phyloP scores from a whole-genome alignment of 1,284 basidiomycete species.

The Trametes versicolor region DNA sequence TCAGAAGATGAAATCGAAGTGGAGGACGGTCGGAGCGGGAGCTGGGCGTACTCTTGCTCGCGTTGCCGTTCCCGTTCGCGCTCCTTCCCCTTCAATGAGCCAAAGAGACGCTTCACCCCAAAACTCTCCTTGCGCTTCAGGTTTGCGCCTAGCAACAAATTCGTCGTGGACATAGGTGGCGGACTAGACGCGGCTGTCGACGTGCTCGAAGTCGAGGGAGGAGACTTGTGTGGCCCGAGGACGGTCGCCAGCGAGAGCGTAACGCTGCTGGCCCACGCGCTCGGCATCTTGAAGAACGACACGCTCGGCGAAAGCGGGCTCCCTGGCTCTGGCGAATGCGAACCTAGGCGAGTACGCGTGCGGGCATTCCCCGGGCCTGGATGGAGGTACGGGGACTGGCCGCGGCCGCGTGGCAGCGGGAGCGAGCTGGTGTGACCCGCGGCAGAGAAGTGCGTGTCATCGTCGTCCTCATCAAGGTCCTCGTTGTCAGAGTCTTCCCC shows the following conservation, averaged over 20 bases:
- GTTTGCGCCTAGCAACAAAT: background rate
- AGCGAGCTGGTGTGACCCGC: conserved; percentile 15
- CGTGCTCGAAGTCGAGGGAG: conserved; percentile 15
- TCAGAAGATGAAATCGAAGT: conserved; percentile 25
- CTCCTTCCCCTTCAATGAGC: conserved; percentile 45
- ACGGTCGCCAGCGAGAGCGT: conserved; percentile 38
- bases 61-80: conserved; percentile 28
- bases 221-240: conserved; percentile 33
- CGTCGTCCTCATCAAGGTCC: conserved; percentile 24
- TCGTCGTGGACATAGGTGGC: background rate
- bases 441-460: conserved; percentile 1
- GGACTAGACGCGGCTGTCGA: background rate
- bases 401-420: conserved; percentile 11
- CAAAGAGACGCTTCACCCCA: conserved; percentile 44
- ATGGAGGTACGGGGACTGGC: conserved; percentile 32
- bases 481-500: conserved; percentile 27
- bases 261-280: conserved; percentile 41
- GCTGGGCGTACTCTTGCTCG: conserved; percentile 24
- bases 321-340: conserved; percentile 24
- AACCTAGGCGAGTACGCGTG: conserved; percentile 15
- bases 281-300: conserved; percentile 35
- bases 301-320: conserved; percentile 34
- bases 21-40: background rate
- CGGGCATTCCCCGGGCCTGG: conserved; percentile 12
- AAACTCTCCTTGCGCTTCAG: conserved; percentile 43